phyloP scores from a whole-genome alignment of 2,329 filamentous ascomycete genomes.

The Fusarium sp. region DNA sequence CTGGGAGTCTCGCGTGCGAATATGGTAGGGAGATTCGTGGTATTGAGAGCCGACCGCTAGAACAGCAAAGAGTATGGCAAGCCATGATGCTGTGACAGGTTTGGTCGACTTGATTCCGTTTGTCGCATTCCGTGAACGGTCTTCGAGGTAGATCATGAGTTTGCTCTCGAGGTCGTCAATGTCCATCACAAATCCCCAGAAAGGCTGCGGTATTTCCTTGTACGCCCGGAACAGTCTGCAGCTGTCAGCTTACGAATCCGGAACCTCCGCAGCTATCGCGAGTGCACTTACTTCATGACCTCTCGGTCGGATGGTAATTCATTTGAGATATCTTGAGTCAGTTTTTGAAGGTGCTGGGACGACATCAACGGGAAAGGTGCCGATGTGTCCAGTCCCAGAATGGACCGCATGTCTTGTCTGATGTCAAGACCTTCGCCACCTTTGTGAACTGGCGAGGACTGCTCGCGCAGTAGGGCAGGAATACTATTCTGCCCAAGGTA shows the following conservation, averaged over 20 bases:
- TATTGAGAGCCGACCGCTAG: conserved; percentile 75
- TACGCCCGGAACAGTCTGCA: conserved; percentile 71
- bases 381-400: conserved; percentile 72
- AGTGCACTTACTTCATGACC: conserved; percentile 68
- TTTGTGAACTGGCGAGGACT: conserved; percentile 64
- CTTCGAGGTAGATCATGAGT: conserved; percentile 73
- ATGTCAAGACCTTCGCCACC: conserved; percentile 66
- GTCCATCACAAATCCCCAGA: conserved; percentile 75
- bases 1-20: conserved; percentile 68
- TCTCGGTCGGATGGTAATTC: conserved; percentile 73
- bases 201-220: conserved; percentile 74
- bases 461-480: conserved; percentile 71
- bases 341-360: conserved; percentile 67
- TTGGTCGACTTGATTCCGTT: conserved; percentile 58
- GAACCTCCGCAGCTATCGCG: not conserved
- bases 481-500: conserved; percentile 77
- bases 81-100: conserved; percentile 71
- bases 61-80: conserved; percentile 73
- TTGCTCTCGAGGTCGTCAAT: conserved; percentile 73
- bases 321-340: conserved; percentile 69
- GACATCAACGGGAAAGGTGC: conserved; percentile 76
- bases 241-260: conserved; percentile 10
- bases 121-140: conserved; percentile 67
- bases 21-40: conserved; percentile 71
- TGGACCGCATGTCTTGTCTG: conserved; percentile 73